These are phyloP conservation scores for Trichosanthes cucumerina DNA, from an alignment of 306 rosid species.

Conservation along the genomic window DNA sequence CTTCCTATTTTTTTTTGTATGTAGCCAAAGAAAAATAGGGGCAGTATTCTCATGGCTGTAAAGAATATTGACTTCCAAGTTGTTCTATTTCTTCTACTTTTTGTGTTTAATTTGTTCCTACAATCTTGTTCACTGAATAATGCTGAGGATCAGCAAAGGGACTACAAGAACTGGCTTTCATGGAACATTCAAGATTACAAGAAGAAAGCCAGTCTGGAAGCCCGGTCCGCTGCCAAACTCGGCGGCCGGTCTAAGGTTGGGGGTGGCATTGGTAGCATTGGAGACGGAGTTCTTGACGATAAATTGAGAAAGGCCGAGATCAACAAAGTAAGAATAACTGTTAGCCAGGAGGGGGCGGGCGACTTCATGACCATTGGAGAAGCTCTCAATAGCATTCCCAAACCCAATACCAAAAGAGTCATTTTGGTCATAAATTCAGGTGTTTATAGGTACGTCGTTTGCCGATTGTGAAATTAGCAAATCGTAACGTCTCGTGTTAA, in stretches of 20 bases:
- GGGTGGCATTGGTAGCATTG: neutral
- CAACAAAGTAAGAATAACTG: conserved; percentile 29
- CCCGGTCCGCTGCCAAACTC: neutral
- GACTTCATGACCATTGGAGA: conserved; percentile 46
- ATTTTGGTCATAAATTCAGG: conserved; percentile 36
- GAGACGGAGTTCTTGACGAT: conserved; percentile 21
- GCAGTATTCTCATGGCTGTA: conserved; percentile 25
- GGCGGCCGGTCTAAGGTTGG: neutral
- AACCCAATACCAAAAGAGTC: conserved; percentile 35
- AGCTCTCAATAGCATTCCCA: conserved; percentile 46
- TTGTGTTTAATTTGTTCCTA: conserved; percentile 1
- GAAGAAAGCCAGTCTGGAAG: conserved; percentile 13
- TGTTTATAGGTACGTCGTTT: conserved; percentile 34
- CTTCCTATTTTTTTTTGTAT: neutral
- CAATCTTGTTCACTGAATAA: conserved; percentile 12
- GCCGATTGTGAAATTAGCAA: no score
- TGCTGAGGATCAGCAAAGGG: conserved; percentile 11
- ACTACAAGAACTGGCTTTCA: conserved; percentile 42
- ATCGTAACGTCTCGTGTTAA: no score
- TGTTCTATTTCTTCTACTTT: conserved; percentile 20
- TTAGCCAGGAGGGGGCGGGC: conserved; percentile 34
- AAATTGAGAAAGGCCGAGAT: conserved; percentile 37
- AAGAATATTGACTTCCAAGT: conserved; percentile 10
- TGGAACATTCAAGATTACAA: conserved; percentile 33
- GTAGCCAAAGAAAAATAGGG: neutral